A percentile compares a stretch with the other conserved stretches of the same genome.
Conservation (phyloP, 1,284 basidiomycete species). For the Phylloboletellus chloephorus region DNA sequence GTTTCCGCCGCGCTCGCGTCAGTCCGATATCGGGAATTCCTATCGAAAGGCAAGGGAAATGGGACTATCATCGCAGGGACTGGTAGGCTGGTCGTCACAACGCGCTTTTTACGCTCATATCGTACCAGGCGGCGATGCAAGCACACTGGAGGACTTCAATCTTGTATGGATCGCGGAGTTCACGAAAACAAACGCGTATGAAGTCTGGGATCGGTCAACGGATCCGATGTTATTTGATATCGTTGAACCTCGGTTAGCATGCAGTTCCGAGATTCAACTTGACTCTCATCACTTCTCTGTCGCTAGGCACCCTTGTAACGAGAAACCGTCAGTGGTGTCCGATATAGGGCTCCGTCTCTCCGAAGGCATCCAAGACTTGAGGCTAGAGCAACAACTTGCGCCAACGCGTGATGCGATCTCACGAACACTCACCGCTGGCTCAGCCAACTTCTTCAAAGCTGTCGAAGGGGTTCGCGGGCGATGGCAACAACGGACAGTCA, state of each 20-base stretch:
- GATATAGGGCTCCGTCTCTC: conserved; percentile 84
- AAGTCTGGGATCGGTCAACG: conserved; percentile 83
- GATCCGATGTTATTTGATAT: conserved; percentile 90
- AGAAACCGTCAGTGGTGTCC: conserved; percentile 80
- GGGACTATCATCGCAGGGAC: conserved; percentile 62
- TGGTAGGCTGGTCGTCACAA: conserved; percentile 34
- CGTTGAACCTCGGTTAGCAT: conserved; percentile 73
- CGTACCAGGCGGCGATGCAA: conserved; percentile 39
- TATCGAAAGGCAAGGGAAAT: conserved; percentile 55
- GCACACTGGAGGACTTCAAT: conserved; percentile 70
- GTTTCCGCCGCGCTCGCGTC: conserved; percentile 74
- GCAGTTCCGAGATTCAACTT: not conserved
- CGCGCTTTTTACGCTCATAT: conserved; percentile 1
- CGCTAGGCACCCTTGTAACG: conserved; percentile 78
- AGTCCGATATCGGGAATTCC: conserved; percentile 84
- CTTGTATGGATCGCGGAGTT: conserved; percentile 82
- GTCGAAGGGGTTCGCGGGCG: conserved; percentile 79
- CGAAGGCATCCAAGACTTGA: conserved; percentile 88
- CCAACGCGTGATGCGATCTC: conserved; percentile 83
- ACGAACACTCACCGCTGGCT: conserved; percentile 67
- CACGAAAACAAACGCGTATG: conserved; percentile 76
- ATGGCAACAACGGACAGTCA: conserved; percentile 51
- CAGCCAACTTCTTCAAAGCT: conserved; percentile 80
- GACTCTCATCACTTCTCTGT: conserved; percentile 9
- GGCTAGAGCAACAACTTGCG: conserved; percentile 83